Evolutionary conservation across 1,139 yeast genomes (phyloP).

Genomic region (Arxiozyma heterogenica): DNA sequence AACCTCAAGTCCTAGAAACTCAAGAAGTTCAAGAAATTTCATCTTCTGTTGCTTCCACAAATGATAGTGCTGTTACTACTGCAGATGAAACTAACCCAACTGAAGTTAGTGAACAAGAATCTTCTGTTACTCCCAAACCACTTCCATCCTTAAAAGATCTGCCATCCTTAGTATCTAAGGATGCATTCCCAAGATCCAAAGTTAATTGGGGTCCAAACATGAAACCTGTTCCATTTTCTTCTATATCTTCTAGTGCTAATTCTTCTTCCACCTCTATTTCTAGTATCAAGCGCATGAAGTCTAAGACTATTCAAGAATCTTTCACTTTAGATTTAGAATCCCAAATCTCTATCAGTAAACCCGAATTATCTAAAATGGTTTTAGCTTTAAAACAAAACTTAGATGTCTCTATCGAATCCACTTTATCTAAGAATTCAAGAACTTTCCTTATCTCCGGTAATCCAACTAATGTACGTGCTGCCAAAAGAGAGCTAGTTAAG

Average conservation of each 20-base stretch:
- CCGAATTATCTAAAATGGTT: conserved; percentile 58
- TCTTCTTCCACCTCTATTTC: conserved; percentile 15
- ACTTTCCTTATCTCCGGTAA: conserved; percentile 80
- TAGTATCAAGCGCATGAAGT: conserved; percentile 31
- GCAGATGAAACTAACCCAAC: conserved; percentile 1
- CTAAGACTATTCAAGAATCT: conserved; percentile 58
- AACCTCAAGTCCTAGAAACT: neutral
- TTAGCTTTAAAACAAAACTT: conserved; percentile 52
- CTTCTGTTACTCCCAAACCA: conserved; percentile 16
- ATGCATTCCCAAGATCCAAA: conserved; percentile 33
- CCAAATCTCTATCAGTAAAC: conserved; percentile 53
- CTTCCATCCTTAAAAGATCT: conserved; percentile 46
- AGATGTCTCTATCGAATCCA: conserved; percentile 70
- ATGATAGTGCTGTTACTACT: neutral
- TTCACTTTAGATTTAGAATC: conserved; percentile 61
- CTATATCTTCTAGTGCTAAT: conserved; percentile 21
- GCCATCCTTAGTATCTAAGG: conserved; percentile 58
- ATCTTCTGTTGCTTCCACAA: neutral
- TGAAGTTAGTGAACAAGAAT: conserved; percentile 1
- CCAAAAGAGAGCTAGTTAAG: conserved; percentile 68
- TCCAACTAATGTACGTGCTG: conserved; percentile 56
- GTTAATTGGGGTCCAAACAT: conserved; percentile 40
- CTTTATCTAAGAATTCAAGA: conserved; percentile 68
- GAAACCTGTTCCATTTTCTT: conserved; percentile 29
- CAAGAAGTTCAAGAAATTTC: neutral